Conservation (phyloP, 495 filamentous ascomycete genomes). For the Neurospora sp. region DNA sequence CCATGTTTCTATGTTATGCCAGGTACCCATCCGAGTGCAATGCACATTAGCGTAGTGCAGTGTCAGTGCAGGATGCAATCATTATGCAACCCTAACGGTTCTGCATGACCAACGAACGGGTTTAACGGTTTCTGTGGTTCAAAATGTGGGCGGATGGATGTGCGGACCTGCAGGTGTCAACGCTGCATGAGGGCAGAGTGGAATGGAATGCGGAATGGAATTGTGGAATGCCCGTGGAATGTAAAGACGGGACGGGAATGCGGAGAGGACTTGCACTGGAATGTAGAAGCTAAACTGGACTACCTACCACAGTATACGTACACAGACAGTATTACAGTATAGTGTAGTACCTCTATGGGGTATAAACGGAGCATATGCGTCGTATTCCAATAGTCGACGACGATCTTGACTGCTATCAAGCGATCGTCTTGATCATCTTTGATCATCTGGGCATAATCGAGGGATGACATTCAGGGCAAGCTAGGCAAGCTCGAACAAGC, state of each 20-base stretch:
- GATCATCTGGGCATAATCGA: background rate
- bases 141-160: background rate
- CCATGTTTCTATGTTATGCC: background rate
- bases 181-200: background rate
- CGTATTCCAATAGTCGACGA: background rate
- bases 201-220: background rate
- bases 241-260: background rate
- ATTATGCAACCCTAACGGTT: background rate
- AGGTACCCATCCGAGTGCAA: background rate
- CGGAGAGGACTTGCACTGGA: background rate
- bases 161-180: background rate
- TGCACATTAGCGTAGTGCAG: background rate
- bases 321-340: background rate
- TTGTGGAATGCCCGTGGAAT: background rate
- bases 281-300: too few relatives aligned
- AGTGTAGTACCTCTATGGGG: background rate
- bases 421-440: background rate
- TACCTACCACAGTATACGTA: background rate
- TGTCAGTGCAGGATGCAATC: background rate
- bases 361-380: background rate
- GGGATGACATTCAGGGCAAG: background rate
- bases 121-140: background rate
- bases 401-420: background rate
- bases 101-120: background rate
- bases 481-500: background rate